A percentile compares a stretch with the other conserved stretches of the same genome.
These are phyloP conservation scores for Mrakia gelida DNA, from an alignment of 768 basidiomycete species.

Conservation along the genomic window DNA sequence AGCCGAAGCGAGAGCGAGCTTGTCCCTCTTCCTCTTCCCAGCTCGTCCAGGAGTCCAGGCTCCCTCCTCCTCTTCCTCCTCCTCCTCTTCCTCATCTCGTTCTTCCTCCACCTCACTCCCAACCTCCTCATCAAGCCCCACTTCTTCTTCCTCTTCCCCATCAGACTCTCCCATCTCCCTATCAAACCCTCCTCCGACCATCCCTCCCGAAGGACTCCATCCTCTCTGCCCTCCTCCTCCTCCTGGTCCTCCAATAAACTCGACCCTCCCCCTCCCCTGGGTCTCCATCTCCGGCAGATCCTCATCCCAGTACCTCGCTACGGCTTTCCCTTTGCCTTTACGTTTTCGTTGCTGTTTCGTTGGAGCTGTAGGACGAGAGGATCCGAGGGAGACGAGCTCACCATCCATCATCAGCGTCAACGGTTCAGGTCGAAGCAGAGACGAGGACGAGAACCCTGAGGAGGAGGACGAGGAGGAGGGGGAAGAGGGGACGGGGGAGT, in stretches of 20 bases:
- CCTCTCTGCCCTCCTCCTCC: background rate
- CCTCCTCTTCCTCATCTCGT: background rate
- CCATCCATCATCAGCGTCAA: constrained; percentile 17
- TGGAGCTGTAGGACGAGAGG: background rate
- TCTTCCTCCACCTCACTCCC: background rate
- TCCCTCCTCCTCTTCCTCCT: constrained; percentile 4
- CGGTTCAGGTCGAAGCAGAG: background rate
- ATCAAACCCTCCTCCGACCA: background rate
- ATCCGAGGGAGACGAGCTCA: constrained; percentile 20
- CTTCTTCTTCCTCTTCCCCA: background rate
- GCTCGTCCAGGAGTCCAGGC: constrained; percentile 4
- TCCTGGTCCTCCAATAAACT: background rate
- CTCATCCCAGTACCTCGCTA: constrained; percentile 20
- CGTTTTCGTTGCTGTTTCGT: background rate
- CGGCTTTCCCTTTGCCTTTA: constrained; percentile 1
- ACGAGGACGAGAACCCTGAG: constrained; percentile 5
- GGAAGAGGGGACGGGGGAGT: background rate
- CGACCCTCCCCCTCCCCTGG: background rate
- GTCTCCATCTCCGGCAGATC: constrained; percentile 19
- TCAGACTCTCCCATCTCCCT: constrained; percentile 1
- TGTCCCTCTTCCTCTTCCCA: constrained; percentile 13
- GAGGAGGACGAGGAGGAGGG: constrained; percentile 1
- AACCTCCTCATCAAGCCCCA: background rate
- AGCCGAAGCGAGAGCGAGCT: background rate
- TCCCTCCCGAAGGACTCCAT: constrained; percentile 17